These are phyloP conservation scores for Circinella umbellata DNA, from an alignment of 371 early-diverging fungal species.

Conservation along the genomic window DNA sequence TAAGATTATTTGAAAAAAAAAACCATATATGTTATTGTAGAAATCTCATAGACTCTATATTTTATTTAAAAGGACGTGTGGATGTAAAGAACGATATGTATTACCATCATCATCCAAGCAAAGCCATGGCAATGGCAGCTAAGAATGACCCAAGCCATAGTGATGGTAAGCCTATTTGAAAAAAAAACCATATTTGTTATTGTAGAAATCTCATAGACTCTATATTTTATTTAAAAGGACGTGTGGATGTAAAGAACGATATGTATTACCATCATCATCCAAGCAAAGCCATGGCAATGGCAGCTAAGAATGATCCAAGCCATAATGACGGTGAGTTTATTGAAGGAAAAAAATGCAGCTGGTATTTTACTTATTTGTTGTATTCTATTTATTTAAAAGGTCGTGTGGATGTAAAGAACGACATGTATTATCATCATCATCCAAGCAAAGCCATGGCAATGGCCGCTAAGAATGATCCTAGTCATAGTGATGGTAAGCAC, in stretches of 20 bases:
- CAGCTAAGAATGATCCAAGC: neutral
- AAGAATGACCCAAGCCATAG: neutral
- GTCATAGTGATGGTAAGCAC: neutral
- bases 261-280: constrained; percentile 30
- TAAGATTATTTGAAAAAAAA: too few species aligned
- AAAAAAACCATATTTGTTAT: neutral
- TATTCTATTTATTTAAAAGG: neutral
- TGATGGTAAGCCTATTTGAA: neutral
- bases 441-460: constrained; percentile 25
- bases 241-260: constrained; percentile 11
- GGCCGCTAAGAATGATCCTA: neutral
- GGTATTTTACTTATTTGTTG: too few species aligned
- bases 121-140: constrained; percentile 19
- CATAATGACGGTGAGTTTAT: neutral
- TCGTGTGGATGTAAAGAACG: neutral
- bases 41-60: too few species aligned
- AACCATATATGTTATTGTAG: too few species aligned
- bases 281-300: constrained; percentile 23
- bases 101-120: constrained; percentile 8
- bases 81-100: neutral
- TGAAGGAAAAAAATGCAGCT: too few species aligned
- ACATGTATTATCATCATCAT: too few species aligned
- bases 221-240: neutral
- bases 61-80: neutral
- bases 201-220: too few species aligned